Base-by-base conservation (phyloP, 139 green algal genomes). In the Asterochloris sp. region DNA sequence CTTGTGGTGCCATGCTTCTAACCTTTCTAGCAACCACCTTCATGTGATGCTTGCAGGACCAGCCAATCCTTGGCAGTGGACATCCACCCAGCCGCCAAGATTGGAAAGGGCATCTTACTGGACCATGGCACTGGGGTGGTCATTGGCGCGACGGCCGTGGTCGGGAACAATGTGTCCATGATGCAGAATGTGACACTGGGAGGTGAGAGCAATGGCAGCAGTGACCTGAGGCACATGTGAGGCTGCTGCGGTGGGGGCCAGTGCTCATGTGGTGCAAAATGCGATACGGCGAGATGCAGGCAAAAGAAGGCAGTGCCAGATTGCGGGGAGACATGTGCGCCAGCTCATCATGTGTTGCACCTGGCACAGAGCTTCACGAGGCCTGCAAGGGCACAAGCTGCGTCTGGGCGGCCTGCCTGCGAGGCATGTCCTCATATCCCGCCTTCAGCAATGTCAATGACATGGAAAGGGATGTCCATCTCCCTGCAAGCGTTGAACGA, bases 41-140 rank as follows among this genome's bases (percentile, higher is more conserved):
- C 60, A 47, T 28, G 10, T 47, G 61, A 73, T n/a, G 67, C 2
- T 23, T 75, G 73, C 81, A 84, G 63, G 73, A 79, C 17, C 83
- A 94, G 84, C 67, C 91, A 97, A 87, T 90, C 97, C n/a, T 93
- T 98, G 82, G 92, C 89, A 0, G 92, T 98, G 61, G 97, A 99
- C 90, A 97, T 99, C 73, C 97, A 99, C 86, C 96, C 97, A 6
- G 95, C 91, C 0, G 97, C 97, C 11, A 82, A 86, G n/a, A 93
- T 99, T n/a, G 97, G 97, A 12, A 87, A 90, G 54, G 97, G 97
- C 64, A 89, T 99, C 13, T 87, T 99, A 75, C 87, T 99, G 71
- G 96, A 99, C 80, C 97, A 99, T 81, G 96, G 92, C 81, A 98
- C 93, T 24, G 95, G 96, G 0, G 88, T 98, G 14, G 96, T 98